Percentiles rank a stretch among this genome's conserved stretches.
phyloP scores from a whole-genome alignment of 805 yeast genomes.

The Jamesozyma piceae region DNA sequence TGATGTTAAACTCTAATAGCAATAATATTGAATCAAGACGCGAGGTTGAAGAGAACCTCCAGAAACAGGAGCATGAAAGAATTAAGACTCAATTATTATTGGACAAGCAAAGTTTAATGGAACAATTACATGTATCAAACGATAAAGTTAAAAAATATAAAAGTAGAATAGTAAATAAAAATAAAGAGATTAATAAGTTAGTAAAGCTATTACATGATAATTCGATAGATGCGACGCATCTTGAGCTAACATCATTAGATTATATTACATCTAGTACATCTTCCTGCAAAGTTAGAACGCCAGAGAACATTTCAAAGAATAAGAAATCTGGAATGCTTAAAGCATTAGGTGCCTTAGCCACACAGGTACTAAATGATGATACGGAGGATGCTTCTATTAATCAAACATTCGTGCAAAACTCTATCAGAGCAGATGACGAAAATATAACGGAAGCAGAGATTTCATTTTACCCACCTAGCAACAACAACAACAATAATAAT shows the following conservation, averaged over 20 bases:
- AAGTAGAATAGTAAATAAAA: conserved; percentile 35
- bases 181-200: conserved; percentile 36
- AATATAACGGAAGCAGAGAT: conserved; percentile 12
- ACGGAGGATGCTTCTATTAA: conserved; percentile 9
- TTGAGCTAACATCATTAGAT: conserved; percentile 7
- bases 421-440: conserved; percentile 8
- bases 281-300: conserved; percentile 4
- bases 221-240: conserved; percentile 6
- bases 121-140: conserved; percentile 34
- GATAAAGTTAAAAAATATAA: conserved; percentile 38
- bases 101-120: conserved; percentile 31
- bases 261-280: conserved; percentile 7
- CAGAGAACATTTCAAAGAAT: conserved; percentile 3
- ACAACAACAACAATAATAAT: not conserved
- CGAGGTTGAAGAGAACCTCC: conserved; percentile 23
- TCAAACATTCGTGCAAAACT: conserved; percentile 7
- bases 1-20: conserved; percentile 31
- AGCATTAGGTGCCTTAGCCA: conserved; percentile 46
- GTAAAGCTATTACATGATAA: conserved; percentile 27
- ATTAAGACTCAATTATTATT: conserved; percentile 27
- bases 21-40: conserved; percentile 19
- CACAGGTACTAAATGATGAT: conserved; percentile 40
- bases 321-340: conserved; percentile 31
- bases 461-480: conserved; percentile 4
- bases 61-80: conserved; percentile 29